A percentile compares a stretch with the other conserved stretches of the same genome.
Conservation (phyloP, 2,329 filamentous ascomycete genomes). For the Tricladium varicosporioides region DNA sequence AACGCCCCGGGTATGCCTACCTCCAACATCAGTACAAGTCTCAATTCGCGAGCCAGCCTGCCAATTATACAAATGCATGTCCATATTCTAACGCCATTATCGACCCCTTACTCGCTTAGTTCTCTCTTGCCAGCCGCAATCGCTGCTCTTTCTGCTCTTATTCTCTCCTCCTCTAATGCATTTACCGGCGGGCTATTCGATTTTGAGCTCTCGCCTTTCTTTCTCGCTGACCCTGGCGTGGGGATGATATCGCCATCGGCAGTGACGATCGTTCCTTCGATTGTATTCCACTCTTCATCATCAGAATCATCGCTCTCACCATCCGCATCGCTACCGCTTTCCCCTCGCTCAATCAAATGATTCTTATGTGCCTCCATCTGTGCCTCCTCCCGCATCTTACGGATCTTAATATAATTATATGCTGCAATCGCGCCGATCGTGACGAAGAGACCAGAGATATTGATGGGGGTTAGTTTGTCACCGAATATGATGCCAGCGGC, state of each 20-base stretch:
- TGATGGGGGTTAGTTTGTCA: conserved; percentile 82
- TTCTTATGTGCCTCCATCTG: conserved; percentile 45
- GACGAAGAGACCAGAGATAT: conserved; percentile 81
- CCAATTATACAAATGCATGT: background rate
- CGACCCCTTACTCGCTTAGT: conserved; percentile 18
- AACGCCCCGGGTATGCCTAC: background rate
- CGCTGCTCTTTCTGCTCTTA: conserved; percentile 10
- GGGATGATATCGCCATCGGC: conserved; percentile 32
- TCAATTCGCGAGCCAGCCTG: background rate
- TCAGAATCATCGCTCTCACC: conserved; percentile 17
- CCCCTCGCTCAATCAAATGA: conserved; percentile 11
- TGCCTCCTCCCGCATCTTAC: conserved; percentile 81
- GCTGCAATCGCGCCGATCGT: conserved; percentile 82
- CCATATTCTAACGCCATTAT: background rate
- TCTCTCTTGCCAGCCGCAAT: conserved; percentile 23
- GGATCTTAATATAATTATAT: conserved; percentile 95
- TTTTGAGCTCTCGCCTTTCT: conserved; percentile 15
- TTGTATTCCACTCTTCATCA: conserved; percentile 29
- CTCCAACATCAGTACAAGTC: background rate
- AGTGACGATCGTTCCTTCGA: conserved; percentile 27
- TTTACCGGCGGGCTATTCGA: background rate
- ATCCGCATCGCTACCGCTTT: conserved; percentile 24
- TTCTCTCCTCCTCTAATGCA: background rate
- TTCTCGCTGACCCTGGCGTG: conserved; percentile 12
- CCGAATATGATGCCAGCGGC: conserved; percentile 86